Percentiles rank a stretch among this genome's conserved stretches.
Conservation (phyloP, 345 rosid species). For the Ceriops tagal region DNA sequence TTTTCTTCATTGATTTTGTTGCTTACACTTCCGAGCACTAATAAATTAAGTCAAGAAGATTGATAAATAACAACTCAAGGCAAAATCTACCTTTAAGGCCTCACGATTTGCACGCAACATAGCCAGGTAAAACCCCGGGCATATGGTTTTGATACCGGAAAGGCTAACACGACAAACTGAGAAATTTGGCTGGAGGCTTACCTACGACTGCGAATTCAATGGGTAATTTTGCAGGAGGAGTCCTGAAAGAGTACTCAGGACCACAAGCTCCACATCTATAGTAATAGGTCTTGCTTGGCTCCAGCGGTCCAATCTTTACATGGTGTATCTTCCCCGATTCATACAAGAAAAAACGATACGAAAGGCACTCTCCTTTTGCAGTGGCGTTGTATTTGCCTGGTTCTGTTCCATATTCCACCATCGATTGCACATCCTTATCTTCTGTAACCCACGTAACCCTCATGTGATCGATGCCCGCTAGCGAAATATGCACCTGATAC, state of each 20-base stretch:
- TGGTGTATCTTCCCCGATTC: conserved; percentile 72
- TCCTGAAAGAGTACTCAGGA: conserved; percentile 74
- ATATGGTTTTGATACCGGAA: too few species aligned
- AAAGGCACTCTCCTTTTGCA: conserved; percentile 51
- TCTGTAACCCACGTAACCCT: conserved; percentile 75
- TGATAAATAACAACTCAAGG: not conserved
- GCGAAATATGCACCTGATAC: conserved; percentile 66
- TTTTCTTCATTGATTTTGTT: not conserved
- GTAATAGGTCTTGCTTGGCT: conserved; percentile 54
- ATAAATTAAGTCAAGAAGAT: not conserved
- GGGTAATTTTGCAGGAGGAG: conserved; percentile 68
- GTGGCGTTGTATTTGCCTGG: conserved; percentile 44
- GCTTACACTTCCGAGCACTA: conserved; percentile 3
- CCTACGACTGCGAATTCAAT: conserved; percentile 76
- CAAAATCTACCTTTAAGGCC: not conserved
- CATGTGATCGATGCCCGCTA: conserved; percentile 59
- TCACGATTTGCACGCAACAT: not conserved
- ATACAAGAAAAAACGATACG: conserved; percentile 67
- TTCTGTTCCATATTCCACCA: conserved; percentile 59
- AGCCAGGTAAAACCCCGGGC: too few species aligned
- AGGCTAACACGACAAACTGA: not conserved
- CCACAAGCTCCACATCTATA: conserved; percentile 70
- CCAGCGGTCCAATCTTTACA: conserved; percentile 81
- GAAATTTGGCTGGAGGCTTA: conserved; percentile 18
- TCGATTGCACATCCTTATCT: conserved; percentile 41